Base-by-base conservation (phyloP, 805 yeast genomes). In the Wickerhamomyces chambardii region DNA sequence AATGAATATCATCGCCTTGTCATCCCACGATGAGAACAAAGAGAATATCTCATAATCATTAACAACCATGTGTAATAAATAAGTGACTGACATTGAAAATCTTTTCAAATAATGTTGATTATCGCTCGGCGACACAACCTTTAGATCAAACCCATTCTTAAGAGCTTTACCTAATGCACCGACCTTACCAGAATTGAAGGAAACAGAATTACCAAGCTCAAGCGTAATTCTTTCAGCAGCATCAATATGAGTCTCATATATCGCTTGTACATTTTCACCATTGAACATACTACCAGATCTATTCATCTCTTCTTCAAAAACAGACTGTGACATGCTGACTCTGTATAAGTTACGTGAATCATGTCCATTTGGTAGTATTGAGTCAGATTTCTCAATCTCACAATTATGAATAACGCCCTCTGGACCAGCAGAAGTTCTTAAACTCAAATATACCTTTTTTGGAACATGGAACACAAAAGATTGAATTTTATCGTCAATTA, bases 81-180 rank as follows among this genome's bases (percentile, higher is more conserved):
- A 84, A 4, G 80, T 59, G 10, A 78, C 59, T 29, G 73, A 78
- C 64, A 79, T 63, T 6, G 63, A 56, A 44, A 80, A 74, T 27
- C 66, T 58, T 33, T 63, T 58, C 43, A 86, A 58, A 47, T 86
- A 85, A 30, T 63, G 56, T 4, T 63, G 66, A 12, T 70, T 51
- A 5, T 74, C 72, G 6, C 69, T 59, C 35, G 59, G 51, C 21
- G 62, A 60, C 26, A 75, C 56, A 53, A 78, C 77, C 34, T 73
- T 73, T 37, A 72, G 50, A 12, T 81, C 75, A 56, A 94, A 94
- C 1, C 98, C 98, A 39, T 72, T 70, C 46, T 84, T 87, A 38
- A 92, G 61, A 21, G 96, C 95, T 47, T 71, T 74, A 7, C 97
- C 95, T 9, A 94, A 62, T 0, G 87, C 76, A 8, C 97, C 96